Evolutionary conservation across 495 filamentous ascomycete genomes (phyloP).

Genomic region (Jackrogersella minutella): DNA sequence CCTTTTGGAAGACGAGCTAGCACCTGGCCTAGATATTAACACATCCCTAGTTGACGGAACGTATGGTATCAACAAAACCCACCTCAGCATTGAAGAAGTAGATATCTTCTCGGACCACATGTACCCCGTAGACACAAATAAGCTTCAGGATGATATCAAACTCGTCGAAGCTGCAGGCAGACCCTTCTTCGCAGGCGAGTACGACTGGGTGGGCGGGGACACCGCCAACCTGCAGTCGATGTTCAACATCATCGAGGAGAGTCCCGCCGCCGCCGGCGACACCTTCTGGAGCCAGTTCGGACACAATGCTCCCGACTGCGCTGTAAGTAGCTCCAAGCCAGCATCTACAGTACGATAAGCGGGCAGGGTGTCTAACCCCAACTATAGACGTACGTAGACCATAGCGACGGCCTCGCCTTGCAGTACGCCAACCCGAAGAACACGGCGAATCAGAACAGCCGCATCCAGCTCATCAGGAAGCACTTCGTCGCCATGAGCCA

Average conservation of each 20-base stretch:
- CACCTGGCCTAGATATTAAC: neutral
- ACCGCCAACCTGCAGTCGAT: constrained; percentile 52
- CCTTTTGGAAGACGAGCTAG: no score
- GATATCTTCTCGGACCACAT: constrained; percentile 64
- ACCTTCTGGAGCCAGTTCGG: constrained; percentile 62
- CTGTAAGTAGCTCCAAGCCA: constrained; percentile 40
- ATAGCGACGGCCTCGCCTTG: constrained; percentile 56
- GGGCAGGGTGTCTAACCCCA: neutral
- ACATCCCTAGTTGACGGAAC: constrained; percentile 59
- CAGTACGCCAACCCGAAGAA: constrained; percentile 61
- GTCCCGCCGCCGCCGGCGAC: constrained; percentile 53
- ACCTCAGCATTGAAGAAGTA: constrained; percentile 56
- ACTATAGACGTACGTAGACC: constrained; percentile 49
- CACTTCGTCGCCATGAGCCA: constrained; percentile 56
- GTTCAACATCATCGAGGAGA: constrained; percentile 55
- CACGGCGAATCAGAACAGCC: constrained; percentile 48
- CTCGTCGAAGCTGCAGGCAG: constrained; percentile 51
- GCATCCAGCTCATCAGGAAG: constrained; percentile 53
- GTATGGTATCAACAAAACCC: constrained; percentile 62
- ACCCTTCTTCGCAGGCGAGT: constrained; percentile 61
- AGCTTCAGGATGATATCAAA: constrained; percentile 53
- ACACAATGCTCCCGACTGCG: constrained; percentile 60
- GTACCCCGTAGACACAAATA: constrained; percentile 57
- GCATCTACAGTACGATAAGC: no score
- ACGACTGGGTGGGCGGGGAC: constrained; percentile 57